phyloP scores from a whole-genome alignment of 106 monocot species.

The Dendrobium huoshanense region DNA sequence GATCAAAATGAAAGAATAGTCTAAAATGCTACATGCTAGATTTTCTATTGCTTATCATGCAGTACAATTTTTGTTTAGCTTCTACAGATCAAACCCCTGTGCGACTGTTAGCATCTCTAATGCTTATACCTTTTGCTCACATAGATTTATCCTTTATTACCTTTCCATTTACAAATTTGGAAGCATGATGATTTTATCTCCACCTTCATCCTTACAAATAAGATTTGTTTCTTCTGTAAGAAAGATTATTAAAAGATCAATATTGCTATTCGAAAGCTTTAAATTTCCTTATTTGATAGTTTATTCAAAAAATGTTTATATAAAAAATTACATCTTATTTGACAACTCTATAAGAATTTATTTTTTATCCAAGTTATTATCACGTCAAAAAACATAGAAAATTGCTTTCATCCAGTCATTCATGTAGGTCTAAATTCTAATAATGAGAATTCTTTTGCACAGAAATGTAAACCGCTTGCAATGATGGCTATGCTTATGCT shows the following conservation, averaged over 20 bases:
- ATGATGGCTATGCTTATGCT: conserved; percentile 2
- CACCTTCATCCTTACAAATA: background rate
- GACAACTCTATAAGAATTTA: too few relatives aligned
- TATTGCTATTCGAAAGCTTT: too few relatives aligned
- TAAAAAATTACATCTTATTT: too few relatives aligned
- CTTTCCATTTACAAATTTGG: background rate
- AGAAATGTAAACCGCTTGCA: background rate
- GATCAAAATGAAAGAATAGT: background rate
- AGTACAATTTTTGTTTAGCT: background rate
- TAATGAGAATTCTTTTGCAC: too few relatives aligned
- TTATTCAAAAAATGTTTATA: too few relatives aligned
- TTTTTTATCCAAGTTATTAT: too few relatives aligned
- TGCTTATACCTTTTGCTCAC: background rate
- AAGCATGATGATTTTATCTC: background rate
- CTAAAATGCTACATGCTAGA: background rate
- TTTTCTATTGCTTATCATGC: conserved; percentile 2
- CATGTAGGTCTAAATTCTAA: too few relatives aligned
- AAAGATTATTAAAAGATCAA: too few relatives aligned
- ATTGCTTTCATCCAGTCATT: too few relatives aligned
- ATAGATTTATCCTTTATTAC: background rate
- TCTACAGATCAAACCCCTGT: background rate
- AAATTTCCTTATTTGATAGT: too few relatives aligned
- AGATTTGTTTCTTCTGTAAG: too few relatives aligned
- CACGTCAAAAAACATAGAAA: too few relatives aligned
- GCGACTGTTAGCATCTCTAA: background rate